Evolutionary conservation across 2,329 filamentous ascomycete genomes (phyloP).

Genomic region (Cladosporium colombiae): DNA sequence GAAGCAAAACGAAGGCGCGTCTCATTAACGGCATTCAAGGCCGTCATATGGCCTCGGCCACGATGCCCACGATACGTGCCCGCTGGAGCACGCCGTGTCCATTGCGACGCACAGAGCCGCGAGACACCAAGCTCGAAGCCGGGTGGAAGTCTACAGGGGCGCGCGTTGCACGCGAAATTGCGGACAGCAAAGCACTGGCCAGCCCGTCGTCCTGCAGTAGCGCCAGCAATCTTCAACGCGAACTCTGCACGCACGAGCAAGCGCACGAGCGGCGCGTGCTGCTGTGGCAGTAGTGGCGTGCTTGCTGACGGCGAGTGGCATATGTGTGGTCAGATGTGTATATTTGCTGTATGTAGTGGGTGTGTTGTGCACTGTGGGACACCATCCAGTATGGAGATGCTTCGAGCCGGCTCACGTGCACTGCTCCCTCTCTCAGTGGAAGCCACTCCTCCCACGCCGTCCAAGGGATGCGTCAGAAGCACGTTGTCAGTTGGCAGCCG

Average conservation of each 20-base stretch:
- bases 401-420: neutral
- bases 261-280: neutral
- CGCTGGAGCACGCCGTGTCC: neutral
- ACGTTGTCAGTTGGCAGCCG: neutral
- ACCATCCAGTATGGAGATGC: neutral
- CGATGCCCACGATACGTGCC: neutral
- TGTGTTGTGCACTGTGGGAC: neutral
- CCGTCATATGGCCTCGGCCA: conserved; percentile 20
- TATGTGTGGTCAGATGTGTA: neutral
- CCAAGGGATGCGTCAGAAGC: conserved; percentile 4
- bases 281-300: neutral
- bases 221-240: neutral
- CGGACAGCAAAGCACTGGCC: neutral
- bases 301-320: neutral
- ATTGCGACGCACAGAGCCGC: conserved; percentile 13
- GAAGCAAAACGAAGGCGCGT: conserved; percentile 12
- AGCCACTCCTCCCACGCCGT: neutral
- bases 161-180: conserved; percentile 19
- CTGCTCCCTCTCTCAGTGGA: neutral
- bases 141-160: conserved; percentile 1
- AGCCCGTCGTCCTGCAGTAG: conserved; percentile 5
- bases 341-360: neutral
- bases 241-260: neutral
- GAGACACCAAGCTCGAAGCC: conserved; percentile 6
- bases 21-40: conserved; percentile 8